Evolutionary conservation across 352 stramenopile species (phyloP).

Genomic region (Phytophthora pseudosyringae): DNA sequence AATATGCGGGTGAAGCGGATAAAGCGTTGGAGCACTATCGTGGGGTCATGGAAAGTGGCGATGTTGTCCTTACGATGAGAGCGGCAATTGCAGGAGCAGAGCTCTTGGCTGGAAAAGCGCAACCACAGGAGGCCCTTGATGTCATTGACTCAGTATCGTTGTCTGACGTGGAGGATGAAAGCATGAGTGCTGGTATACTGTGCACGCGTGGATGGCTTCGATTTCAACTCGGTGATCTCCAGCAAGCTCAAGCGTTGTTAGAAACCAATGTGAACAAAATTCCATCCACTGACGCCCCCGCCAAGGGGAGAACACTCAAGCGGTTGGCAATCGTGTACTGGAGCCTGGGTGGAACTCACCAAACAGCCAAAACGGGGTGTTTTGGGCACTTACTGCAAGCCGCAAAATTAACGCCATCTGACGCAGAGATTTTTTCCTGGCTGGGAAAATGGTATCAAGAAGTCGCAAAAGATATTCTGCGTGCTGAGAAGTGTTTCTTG

Average conservation of each 20-base stretch:
- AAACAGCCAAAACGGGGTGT: constrained; percentile 64
- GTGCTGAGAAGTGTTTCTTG: constrained; percentile 87
- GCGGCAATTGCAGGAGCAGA: constrained; percentile 54
- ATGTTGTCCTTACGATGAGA: constrained; percentile 32
- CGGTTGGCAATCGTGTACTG: constrained; percentile 83
- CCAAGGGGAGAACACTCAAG: constrained; percentile 59
- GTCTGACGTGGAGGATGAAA: constrained; percentile 31
- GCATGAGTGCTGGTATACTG: constrained; percentile 18
- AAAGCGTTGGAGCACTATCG: constrained; percentile 56
- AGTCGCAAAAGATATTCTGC: constrained; percentile 61
- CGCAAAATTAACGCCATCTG: constrained; percentile 71
- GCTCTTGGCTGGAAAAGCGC: constrained; percentile 45
- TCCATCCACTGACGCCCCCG: constrained; percentile 4
- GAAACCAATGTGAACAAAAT: constrained; percentile 46
- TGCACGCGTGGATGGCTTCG: constrained; percentile 60
- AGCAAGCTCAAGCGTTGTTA: constrained; percentile 47
- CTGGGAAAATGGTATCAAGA: constrained; percentile 83
- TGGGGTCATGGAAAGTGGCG: constrained; percentile 28
- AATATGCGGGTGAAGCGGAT: constrained; percentile 57
- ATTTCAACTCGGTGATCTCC: constrained; percentile 47
- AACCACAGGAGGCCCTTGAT: constrained; percentile 39
- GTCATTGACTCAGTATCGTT: constrained; percentile 35
- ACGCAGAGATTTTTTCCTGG: constrained; percentile 74
- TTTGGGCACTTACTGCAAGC: constrained; percentile 72
- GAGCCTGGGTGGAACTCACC: constrained; percentile 54